Base-by-base conservation (phyloP, 2,329 filamentous ascomycete genomes). In the Westerdykella aurantiaca region DNA sequence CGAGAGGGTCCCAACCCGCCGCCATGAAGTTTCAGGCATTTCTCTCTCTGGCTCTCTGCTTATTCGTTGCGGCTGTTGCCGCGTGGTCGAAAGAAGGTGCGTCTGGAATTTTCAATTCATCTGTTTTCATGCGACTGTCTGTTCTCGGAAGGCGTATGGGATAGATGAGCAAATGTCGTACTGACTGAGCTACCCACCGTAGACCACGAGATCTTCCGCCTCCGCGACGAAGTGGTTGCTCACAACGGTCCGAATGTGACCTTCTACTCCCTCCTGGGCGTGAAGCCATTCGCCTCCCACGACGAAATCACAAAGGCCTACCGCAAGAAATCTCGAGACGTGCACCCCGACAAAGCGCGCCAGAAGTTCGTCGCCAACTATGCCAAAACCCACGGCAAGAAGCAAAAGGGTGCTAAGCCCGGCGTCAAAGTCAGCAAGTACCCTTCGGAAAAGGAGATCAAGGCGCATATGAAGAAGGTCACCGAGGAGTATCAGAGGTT, bases 181-280 rank as follows among this genome's bases (percentile, higher is more conserved):
- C 25, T 29, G 25, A 29, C 25, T 29, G 25, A 9, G 25, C 25
- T n/a, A 29, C 25, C 4, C 11, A 9, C 45, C 31, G 29, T 60
- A 94, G 93, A 98, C 71, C 88, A 94, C 65, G 93, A 98, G 72
- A 97, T 98, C 73, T 98, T 98, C 75, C 86, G 89, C 58, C 78
- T 98, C 50, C 85, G 85, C 62, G 89, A 96, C 72, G 93, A 97
- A 67, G 80, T 98, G 44, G 73, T 79, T 48, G 71, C 80, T 37
- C 74, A 82, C 52, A 87, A 96, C 67, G 89, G 93, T 45, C 61
- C 75, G 41, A 83, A 86, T 50, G 78, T 88, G 47, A 93, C 87
- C 57, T 98, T 98, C 71, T 98, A 98, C 79, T 75, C 94, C 64
- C 93, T 95, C 71, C 76, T 98, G 50, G 89, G 85, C 60, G 79